A percentile compares a stretch with the other conserved stretches of the same genome.
Evolutionary conservation across 2,329 filamentous ascomycete species (phyloP).

Genomic region (Byssothecium circinans): DNA sequence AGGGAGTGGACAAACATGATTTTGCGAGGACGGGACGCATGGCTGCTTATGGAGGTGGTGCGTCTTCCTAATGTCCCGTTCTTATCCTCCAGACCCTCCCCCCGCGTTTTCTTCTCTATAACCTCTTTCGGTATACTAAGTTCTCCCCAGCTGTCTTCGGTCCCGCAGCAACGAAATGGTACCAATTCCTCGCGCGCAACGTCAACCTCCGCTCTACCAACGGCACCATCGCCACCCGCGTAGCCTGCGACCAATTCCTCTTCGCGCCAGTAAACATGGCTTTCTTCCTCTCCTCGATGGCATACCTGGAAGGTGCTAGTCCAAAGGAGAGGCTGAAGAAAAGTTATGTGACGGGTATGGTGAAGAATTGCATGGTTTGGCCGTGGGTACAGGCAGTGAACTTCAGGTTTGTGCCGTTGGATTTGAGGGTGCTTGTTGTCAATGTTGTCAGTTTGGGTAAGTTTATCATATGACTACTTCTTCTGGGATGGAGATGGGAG

Average conservation of each 20-base stretch:
- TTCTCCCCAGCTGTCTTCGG: slow-evolving; percentile 70
- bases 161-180: slow-evolving; percentile 86
- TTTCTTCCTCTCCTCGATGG: slow-evolving; percentile 82
- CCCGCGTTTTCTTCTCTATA: no score
- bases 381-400: slow-evolving; percentile 82
- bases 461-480: no score
- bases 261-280: slow-evolving; percentile 83
- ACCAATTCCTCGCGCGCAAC: slow-evolving; percentile 71
- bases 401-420: slow-evolving; percentile 82
- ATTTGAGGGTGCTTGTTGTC: slow-evolving; percentile 82
- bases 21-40: slow-evolving; percentile 72
- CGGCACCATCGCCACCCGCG: slow-evolving; percentile 73
- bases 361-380: slow-evolving; percentile 88
- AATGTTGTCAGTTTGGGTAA: slow-evolving; percentile 74
- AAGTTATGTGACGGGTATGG: slow-evolving; percentile 71
- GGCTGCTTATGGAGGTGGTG: slow-evolving; percentile 77
- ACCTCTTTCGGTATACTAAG: no score
- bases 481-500: no score
- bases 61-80: slow-evolving; percentile 33
- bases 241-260: slow-evolving; percentile 73
- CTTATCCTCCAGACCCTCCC: no score
- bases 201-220: slow-evolving; percentile 66
- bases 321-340: slow-evolving; percentile 70
- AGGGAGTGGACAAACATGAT: slow-evolving; percentile 74
- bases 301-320: slow-evolving; percentile 70